Evolutionary conservation across 2,329 filamentous ascomycete genomes (phyloP).

Genomic region (Penicillium sp.): DNA sequence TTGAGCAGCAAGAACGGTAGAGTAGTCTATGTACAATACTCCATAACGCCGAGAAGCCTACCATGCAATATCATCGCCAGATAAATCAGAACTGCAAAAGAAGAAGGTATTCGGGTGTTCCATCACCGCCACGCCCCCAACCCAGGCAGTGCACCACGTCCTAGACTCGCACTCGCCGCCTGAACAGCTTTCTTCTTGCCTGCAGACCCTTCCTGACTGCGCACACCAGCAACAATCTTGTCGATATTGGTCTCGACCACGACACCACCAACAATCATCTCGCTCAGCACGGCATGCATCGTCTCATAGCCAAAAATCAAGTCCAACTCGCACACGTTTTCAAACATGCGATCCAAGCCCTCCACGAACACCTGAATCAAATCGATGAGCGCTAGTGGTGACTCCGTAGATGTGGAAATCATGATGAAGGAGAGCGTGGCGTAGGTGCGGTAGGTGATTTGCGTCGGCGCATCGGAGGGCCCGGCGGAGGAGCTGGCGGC

Average conservation of each 20-base stretch:
- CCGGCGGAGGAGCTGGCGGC: conserved; percentile 48
- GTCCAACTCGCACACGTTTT: conserved; percentile 97
- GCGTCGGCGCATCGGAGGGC: conserved; percentile 82
- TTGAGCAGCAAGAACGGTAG: background rate
- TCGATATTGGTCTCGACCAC: conserved; percentile 90
- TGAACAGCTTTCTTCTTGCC: conserved; percentile 45
- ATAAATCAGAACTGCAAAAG: background rate
- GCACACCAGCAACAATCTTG: conserved; percentile 79
- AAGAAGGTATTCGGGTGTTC: background rate
- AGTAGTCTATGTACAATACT: conserved; percentile 4
- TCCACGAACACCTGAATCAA: conserved; percentile 98
- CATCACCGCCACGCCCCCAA: conserved; percentile 38
- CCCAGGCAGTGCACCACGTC: conserved; percentile 36
- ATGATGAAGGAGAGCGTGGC: conserved; percentile 98
- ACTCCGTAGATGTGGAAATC: conserved; percentile 94
- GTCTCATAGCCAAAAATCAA: conserved; percentile 99
- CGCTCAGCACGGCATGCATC: conserved; percentile 78
- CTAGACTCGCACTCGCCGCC: conserved; percentile 36
- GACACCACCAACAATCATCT: conserved; percentile 94
- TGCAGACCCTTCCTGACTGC: conserved; percentile 43
- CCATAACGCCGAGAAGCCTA: conserved; percentile 8
- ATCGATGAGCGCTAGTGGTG: conserved; percentile 88
- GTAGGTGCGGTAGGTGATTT: conserved; percentile 97
- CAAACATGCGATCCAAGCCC: conserved; percentile 86
- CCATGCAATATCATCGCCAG: background rate